Evolutionary conservation across 2,329 filamentous ascomycete genomes (phyloP).

Genomic region (Diaporthe sp.): DNA sequence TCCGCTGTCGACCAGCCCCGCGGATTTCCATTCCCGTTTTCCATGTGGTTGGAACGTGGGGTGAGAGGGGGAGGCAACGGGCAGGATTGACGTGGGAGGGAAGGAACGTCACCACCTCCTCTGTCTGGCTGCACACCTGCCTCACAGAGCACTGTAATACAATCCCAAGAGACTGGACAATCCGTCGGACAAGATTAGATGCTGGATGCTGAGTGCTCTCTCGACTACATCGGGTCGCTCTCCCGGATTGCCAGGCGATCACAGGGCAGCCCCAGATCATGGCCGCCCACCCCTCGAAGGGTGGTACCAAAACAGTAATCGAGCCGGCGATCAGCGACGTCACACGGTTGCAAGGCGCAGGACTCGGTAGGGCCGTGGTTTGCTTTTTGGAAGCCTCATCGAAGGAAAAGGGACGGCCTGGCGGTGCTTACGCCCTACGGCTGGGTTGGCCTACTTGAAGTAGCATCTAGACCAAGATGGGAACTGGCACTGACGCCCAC

Average conservation of each 20-base stretch:
- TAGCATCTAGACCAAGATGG: not conserved
- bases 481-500: slow-evolving; percentile 15
- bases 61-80: not conserved
- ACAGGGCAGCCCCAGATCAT: slow-evolving; percentile 25
- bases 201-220: not conserved
- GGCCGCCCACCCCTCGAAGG: slow-evolving; percentile 7
- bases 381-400: slow-evolving; percentile 28
- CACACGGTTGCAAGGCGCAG: slow-evolving; percentile 15
- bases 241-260: slow-evolving; percentile 33
- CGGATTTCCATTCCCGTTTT: slow-evolving; percentile 29
- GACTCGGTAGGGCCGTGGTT: not conserved
- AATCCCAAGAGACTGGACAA: not conserved
- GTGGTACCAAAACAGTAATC: slow-evolving; percentile 8
- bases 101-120: not conserved
- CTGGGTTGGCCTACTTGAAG: not conserved
- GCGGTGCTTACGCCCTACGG: slow-evolving; percentile 3
- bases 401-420: not conserved
- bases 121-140: not conserved
- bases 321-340: slow-evolving; percentile 30
- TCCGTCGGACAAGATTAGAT: not conserved
- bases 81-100: not conserved
- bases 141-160: no score
- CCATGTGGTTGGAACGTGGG: slow-evolving; percentile 23
- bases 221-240: slow-evolving; percentile 2
- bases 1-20: slow-evolving; percentile 21